Evolutionary conservation across 805 yeast genomes (phyloP), one percentile per base, ranked within the genome.

Genomic region (Teunomyces funiuensis): DNA sequence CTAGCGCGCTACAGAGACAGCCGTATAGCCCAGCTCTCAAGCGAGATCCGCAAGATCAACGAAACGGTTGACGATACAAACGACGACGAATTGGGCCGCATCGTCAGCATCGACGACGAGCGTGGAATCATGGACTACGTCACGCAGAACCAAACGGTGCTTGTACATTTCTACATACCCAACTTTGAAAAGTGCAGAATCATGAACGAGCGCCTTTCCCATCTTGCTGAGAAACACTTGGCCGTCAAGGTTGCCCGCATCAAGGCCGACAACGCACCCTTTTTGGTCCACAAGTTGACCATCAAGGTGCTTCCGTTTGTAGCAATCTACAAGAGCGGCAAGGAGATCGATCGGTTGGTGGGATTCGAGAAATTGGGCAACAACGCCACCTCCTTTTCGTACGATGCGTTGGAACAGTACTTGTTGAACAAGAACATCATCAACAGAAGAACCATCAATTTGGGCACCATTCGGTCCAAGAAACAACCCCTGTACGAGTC

Each of bases 241-340:
- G 64, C 67, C 2, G 68, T 85, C 1, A 70, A 68, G 42, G 77
- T 84, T 44, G 59, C 74, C 15, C 69, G 75, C 34, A 73, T 85
- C 3, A 68, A 74, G 41, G 96, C 86, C 0, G 75, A 69, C 26
- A 64, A 74, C 28, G 85, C 90, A 1, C 89, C 95, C 3, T 88
- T 88, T 54, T 64, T 88, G 33, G 88, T 80, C 4, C 63, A 79
- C 2, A 80, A 79, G 54, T 69, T 88, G 28, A 65, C 69, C 2
- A 71, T 88, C 37, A 78, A 83, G 55, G 80, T 83, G 8, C 66
- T 88, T 4, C 96, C 96, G 0, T 82, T 81, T 49, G 80, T 87
- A 2, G 60, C 84, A 2, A 67, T 80, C 6, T 88, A 82, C 54
- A 65, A 63, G 9, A 65, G 74, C 27, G 90, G 90, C 1, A 60